phyloP scores from a whole-genome alignment of 306 rosid species.

The Vigna angularis region DNA sequence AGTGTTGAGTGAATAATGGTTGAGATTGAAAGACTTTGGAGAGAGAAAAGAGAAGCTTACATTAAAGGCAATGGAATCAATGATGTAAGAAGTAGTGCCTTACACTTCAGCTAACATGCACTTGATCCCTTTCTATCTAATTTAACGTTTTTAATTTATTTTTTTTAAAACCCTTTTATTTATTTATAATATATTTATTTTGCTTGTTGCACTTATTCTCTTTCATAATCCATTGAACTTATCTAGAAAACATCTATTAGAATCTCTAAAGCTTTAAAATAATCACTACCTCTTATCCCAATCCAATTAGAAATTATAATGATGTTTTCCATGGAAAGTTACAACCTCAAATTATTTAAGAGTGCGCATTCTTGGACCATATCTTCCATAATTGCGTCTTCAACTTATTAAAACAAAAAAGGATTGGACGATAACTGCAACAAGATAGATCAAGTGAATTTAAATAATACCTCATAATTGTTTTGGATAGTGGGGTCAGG shows the following conservation, averaged over 20 bases:
- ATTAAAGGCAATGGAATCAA: slow-evolving; percentile 51
- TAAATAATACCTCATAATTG: slow-evolving; percentile 5
- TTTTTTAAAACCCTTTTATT: background rate
- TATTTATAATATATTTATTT: slow-evolving; percentile 5
- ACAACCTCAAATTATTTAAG: slow-evolving; percentile 29
- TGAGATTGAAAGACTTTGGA: slow-evolving; percentile 32
- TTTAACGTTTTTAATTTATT: slow-evolving; percentile 1
- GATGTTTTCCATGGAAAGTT: slow-evolving; percentile 38
- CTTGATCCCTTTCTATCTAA: slow-evolving; percentile 38
- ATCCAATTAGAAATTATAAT: slow-evolving; percentile 37
- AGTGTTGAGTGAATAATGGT: background rate
- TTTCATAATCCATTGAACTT: slow-evolving; percentile 47
- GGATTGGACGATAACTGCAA: slow-evolving; percentile 17
- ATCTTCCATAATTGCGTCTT: slow-evolving; percentile 36
- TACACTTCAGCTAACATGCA: slow-evolving; percentile 75
- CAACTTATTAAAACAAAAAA: slow-evolving; percentile 15
- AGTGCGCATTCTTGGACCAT: slow-evolving; percentile 33
- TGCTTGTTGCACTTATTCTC: slow-evolving; percentile 31
- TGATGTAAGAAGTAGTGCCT: slow-evolving; percentile 68
- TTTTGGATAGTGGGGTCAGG: too few relatives aligned
- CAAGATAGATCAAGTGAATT: slow-evolving; percentile 32
- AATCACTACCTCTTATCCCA: slow-evolving; percentile 40
- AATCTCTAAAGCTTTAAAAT: slow-evolving; percentile 40
- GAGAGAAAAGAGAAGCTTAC: slow-evolving; percentile 24
- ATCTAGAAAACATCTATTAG: slow-evolving; percentile 36